A percentile compares a stretch with the other conserved stretches of the same genome.
Conservation (phyloP, 2,329 filamentous ascomycete genomes). For the Fusarium sublunatum region DNA sequence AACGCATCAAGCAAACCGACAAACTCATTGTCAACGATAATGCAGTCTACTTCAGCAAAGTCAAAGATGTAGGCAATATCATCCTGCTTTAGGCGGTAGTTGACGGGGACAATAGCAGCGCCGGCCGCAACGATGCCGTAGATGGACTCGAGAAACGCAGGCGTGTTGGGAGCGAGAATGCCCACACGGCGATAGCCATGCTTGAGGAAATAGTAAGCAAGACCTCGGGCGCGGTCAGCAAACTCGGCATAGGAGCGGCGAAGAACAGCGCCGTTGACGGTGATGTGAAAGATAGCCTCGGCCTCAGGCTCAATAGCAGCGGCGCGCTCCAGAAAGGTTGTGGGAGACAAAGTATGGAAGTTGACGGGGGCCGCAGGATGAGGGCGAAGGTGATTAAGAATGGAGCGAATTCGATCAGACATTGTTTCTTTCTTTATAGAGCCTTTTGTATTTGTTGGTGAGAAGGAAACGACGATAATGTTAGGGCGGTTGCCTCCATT, state of each 20-base stretch:
- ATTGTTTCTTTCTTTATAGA: conserved; percentile 53
- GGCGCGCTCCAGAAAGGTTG: conserved; percentile 86
- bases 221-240: conserved; percentile 84
- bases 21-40: conserved; percentile 89
- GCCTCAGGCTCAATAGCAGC: conserved; percentile 89
- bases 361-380: conserved; percentile 62
- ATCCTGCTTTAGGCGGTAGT: conserved; percentile 77
- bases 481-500: conserved; percentile 18
- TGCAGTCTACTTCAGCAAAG: conserved; percentile 85
- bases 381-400: conserved; percentile 63
- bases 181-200: conserved; percentile 81
- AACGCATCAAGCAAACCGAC: conserved; percentile 75
- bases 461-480: background rate
- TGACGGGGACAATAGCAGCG: conserved; percentile 76
- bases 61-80: conserved; percentile 93
- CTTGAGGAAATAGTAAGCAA: conserved; percentile 88
- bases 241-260: conserved; percentile 83
- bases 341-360: conserved; percentile 85
- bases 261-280: conserved; percentile 78
- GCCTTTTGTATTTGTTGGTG: background rate
- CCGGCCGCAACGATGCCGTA: conserved; percentile 88
- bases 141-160: conserved; percentile 90
- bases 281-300: conserved; percentile 86
- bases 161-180: conserved; percentile 90
- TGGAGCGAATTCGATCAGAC: conserved; percentile 72